These are phyloP conservation scores for Stromatinia cepivora DNA, from an alignment of 2,329 filamentous ascomycete genomes.

Conservation along the genomic window DNA sequence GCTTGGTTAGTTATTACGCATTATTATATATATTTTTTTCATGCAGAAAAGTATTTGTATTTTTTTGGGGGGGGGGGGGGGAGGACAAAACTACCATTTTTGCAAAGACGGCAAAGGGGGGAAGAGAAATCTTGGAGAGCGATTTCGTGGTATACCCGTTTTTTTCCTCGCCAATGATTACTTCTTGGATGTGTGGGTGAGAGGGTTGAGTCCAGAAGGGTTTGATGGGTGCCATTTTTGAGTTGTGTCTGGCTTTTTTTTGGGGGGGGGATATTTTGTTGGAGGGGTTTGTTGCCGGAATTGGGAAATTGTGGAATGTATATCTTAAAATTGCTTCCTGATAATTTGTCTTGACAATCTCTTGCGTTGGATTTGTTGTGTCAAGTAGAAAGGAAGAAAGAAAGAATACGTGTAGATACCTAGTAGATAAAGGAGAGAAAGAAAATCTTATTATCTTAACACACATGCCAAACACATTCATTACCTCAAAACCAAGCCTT, in stretches of 20 bases:
- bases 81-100: slow-evolving; percentile 48
- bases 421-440: neutral
- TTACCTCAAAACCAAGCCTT: neutral
- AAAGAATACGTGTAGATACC: neutral
- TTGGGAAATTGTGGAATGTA: neutral
- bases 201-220: slow-evolving; percentile 62
- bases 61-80: too few species aligned
- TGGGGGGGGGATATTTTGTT: neutral
- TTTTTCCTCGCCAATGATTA: slow-evolving; percentile 51
- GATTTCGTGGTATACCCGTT: slow-evolving; percentile 58
- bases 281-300: too few species aligned
- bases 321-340: neutral
- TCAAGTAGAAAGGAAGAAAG: neutral
- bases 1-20: neutral
- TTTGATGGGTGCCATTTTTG: slow-evolving; percentile 53
- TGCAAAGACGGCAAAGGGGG: slow-evolving; percentile 65
- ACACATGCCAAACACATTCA: slow-evolving; percentile 8
- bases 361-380: neutral
- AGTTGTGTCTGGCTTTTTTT: slow-evolving; percentile 4
- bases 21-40: neutral
- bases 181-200: slow-evolving; percentile 58
- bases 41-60: too few species aligned
- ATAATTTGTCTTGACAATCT: neutral
- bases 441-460: neutral
- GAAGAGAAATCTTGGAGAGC: slow-evolving; percentile 54